Base-by-base conservation (phyloP, 2,329 filamentous ascomycete genomes). In the Epicoccum sorghinum region DNA sequence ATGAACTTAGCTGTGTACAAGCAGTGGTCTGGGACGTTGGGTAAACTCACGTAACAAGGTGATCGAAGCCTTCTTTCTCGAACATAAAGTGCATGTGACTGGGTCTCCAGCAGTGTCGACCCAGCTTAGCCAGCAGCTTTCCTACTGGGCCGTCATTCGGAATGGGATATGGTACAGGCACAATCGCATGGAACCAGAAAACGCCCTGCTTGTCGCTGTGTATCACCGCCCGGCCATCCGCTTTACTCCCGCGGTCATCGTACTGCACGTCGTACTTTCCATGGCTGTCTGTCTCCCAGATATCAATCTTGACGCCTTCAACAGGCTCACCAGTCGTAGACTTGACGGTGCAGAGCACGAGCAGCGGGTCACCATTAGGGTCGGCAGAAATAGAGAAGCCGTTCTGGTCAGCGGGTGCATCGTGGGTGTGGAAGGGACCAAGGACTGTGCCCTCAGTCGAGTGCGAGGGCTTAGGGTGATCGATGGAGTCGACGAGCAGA, bases 161-260 rank as follows among this genome's bases (percentile, higher is more conserved):
- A 66, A 96, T 95, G 0, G 90, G 88, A 75, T 96, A 96, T 47
- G 88, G 86, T 53, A 96, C 91, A 0, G 92, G 92, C 55, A 88
- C 87, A 69, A 96, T 91, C 0, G 88, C 90, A 67, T 86, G 87
- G 79, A 96, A 96, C 87, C 89, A 96, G 71, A 96, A 95, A 1
- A 81, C 69, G 0, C 93, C 93, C 32, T 91, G 79, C 0, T 82
- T 79, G 62, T 93, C 90, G 57, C 82, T 89, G 37, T 76, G 76
- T 79, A 91, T 82, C 52, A 93, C 81, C 52, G 88, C 89, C 37
- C 90, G 80, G 42, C 90, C 89, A 76, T 91, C 89, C 0, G 89
- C 88, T 1, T 79, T 81, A 7, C 81, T 63, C 3, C 65, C 66
- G 3, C 86, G 79, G 37, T 84, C 83, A 0, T 83, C 78, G 70